A percentile compares a stretch with the other conserved stretches of the same genome.
Evolutionary conservation across 139 green algal genomes (phyloP).

Genomic region (Monoraphidium neglectum): DNA sequence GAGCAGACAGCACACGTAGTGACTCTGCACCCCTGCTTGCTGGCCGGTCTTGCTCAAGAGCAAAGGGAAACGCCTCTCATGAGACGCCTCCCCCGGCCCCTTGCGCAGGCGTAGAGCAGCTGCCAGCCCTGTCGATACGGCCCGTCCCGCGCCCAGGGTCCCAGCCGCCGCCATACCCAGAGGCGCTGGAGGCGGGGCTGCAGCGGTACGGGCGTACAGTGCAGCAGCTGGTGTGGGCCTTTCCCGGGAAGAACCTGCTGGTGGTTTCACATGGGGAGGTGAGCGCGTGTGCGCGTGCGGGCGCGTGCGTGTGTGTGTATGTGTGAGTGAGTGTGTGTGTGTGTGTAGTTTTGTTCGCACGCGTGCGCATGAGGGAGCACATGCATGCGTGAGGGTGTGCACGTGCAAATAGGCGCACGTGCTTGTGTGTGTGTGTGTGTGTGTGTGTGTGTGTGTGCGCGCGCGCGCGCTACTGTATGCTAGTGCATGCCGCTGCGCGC

Average conservation of each 20-base stretch:
- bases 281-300: not conserved
- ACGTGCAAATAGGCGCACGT: too few relatives aligned
- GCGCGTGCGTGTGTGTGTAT: too few relatives aligned
- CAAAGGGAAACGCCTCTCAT: too few relatives aligned
- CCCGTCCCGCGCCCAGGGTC: not conserved
- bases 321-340: too few relatives aligned
- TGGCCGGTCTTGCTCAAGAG: not conserved
- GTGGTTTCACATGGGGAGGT: conserved; percentile 57
- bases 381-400: too few relatives aligned
- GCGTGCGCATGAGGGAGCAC: too few relatives aligned
- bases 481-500: too few relatives aligned
- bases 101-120: conserved; percentile 6
- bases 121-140: conserved; percentile 11
- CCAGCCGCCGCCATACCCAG: conserved; percentile 30
- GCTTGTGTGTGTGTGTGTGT: too few relatives aligned
- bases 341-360: too few relatives aligned
- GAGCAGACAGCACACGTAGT: not conserved
- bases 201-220: conserved; percentile 28
- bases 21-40: not conserved
- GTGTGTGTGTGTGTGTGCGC: too few relatives aligned
- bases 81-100: not conserved
- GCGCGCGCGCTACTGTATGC: too few relatives aligned
- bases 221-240: conserved; percentile 12
- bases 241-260: conserved; percentile 28
- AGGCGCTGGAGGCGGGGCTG: conserved; percentile 36